Conservation (phyloP, 2,329 filamentous ascomycete species). For the Aspergillus costaricaensis region DNA sequence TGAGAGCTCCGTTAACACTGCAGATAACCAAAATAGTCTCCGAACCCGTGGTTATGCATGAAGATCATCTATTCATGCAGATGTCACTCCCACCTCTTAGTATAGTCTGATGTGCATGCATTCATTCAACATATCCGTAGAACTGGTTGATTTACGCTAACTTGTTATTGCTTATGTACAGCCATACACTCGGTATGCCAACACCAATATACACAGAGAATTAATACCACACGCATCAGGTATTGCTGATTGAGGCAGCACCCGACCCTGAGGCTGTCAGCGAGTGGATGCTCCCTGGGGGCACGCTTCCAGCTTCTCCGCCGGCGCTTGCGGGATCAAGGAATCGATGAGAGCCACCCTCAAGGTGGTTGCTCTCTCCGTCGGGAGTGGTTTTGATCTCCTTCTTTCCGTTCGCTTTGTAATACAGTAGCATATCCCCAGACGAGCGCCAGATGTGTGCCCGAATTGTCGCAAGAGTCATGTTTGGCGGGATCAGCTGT, state of each 20-base stretch:
- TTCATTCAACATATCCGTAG: too few relatives aligned
- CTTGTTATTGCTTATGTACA: neutral
- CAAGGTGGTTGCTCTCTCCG: slow-evolving; percentile 21
- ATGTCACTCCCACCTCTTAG: too few relatives aligned
- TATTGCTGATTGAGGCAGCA: slow-evolving; percentile 22
- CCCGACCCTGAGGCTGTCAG: slow-evolving; percentile 33
- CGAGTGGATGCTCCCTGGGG: slow-evolving; percentile 34
- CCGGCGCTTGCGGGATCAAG: slow-evolving; percentile 18
- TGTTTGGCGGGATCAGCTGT: slow-evolving; percentile 66
- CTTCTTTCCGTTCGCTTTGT: slow-evolving; percentile 88
- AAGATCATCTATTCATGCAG: too few relatives aligned
- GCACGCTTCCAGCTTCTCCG: slow-evolving; percentile 25
- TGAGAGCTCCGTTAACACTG: too few relatives aligned
- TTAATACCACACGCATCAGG: slow-evolving; percentile 6
- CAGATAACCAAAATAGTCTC: too few relatives aligned
- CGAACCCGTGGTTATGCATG: too few relatives aligned
- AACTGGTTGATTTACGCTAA: too few relatives aligned
- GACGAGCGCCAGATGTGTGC: slow-evolving; percentile 93
- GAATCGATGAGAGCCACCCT: slow-evolving; percentile 7
- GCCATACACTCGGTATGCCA: neutral
- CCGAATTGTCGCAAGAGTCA: slow-evolving; percentile 91
- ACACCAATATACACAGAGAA: slow-evolving; percentile 12
- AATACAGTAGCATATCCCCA: slow-evolving; percentile 87
- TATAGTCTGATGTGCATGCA: too few relatives aligned
- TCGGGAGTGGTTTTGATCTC: slow-evolving; percentile 34